These are phyloP conservation scores for Tolypocladium nubicola DNA, from an alignment of 2,329 filamentous ascomycete genomes.

Conservation along the genomic window DNA sequence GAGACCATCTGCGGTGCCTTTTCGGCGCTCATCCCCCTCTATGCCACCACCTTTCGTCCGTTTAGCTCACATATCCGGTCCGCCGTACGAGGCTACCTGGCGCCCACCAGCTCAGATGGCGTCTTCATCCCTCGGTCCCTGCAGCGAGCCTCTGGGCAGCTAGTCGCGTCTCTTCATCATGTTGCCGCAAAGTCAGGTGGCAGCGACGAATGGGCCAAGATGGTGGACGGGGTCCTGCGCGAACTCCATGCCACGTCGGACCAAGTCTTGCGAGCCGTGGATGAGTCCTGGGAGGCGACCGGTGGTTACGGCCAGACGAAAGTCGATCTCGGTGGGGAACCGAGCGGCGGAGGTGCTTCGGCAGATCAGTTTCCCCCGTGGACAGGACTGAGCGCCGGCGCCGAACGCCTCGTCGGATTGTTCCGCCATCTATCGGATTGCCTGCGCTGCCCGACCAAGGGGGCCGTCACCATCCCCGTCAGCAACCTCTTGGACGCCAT, in stretches of 20 bases:
- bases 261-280: conserved; percentile 64
- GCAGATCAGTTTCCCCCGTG: conserved; percentile 52
- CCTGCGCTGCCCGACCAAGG: conserved; percentile 53
- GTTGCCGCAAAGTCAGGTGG: conserved; percentile 73
- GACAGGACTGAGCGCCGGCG: conserved; percentile 64
- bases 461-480: conserved; percentile 55
- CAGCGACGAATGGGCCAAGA: conserved; percentile 67
- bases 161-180: conserved; percentile 64
- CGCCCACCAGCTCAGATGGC: conserved; percentile 48
- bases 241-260: conserved; percentile 63
- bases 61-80: conserved; percentile 58
- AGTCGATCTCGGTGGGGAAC: conserved; percentile 34
- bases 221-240: conserved; percentile 49
- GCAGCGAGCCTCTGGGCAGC: conserved; percentile 45
- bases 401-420: conserved; percentile 56
- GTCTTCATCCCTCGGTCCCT: conserved; percentile 40
- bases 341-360: conserved; percentile 33
- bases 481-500: conserved; percentile 58
- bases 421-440: conserved; percentile 55
- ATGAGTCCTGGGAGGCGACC: conserved; percentile 72
- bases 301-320: conserved; percentile 34
- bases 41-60: conserved; percentile 74
- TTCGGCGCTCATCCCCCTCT: conserved; percentile 61
- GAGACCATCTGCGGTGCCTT: conserved; percentile 65
- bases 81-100: conserved; percentile 49